These are phyloP conservation scores for Camellia sinensis DNA, from an alignment of 148 eudicot genomes.

Conservation along the genomic window DNA sequence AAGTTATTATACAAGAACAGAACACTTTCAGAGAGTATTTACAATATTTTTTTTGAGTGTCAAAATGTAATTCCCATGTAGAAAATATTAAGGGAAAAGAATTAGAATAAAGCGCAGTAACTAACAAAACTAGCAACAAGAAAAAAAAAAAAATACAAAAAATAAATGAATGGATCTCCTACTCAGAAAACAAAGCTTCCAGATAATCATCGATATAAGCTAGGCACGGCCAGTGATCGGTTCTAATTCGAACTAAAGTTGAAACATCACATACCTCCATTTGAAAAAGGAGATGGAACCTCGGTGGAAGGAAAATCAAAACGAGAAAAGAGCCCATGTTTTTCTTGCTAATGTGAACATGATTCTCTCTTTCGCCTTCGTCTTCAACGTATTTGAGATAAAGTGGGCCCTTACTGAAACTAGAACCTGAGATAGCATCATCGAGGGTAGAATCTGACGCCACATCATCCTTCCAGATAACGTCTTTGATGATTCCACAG, in stretches of 20 bases:
- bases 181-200: conserved; percentile 70
- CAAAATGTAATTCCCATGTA: background rate
- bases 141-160: background rate
- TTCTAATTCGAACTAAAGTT: conserved; percentile 82
- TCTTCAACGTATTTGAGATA: conserved; percentile 62
- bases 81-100: background rate
- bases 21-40: conserved; percentile 1
- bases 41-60: background rate
- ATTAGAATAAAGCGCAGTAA: background rate
- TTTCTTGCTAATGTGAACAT: conserved; percentile 36
- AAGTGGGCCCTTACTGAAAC: conserved; percentile 48
- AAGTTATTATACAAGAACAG: conserved; percentile 6
- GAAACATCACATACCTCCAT: conserved; percentile 78
- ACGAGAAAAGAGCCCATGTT: conserved; percentile 69
- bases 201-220: conserved; percentile 91
- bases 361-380: conserved; percentile 42
- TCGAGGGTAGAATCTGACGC: conserved; percentile 36
- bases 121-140: background rate
- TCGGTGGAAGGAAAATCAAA: conserved; percentile 88
- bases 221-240: conserved; percentile 98
- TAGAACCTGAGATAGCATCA: conserved; percentile 24
- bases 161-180: conserved; percentile 12
- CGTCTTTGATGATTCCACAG: conserved; percentile 53
- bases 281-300: conserved; percentile 84
- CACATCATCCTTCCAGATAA: conserved; percentile 51